Percentiles rank a stretch among this genome's conserved stretches.
These are phyloP conservation scores for Nicotiana paniculata DNA, from an alignment of 257 asterid species.

Conservation along the genomic window DNA sequence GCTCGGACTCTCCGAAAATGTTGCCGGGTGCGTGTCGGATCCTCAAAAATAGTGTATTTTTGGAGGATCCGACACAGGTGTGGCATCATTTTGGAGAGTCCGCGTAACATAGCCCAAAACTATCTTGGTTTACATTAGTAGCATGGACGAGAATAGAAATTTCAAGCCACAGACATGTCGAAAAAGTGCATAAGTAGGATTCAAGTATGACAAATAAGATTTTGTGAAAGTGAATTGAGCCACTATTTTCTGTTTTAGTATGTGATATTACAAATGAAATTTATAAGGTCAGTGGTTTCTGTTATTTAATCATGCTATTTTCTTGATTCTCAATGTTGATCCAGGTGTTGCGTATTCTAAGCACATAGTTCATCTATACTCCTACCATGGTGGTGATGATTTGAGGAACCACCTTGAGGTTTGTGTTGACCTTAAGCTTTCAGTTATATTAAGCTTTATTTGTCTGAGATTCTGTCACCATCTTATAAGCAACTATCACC, in stretches of 20 bases:
- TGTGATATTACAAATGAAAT: background rate
- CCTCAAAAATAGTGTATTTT: too few species aligned
- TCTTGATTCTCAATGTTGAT: slow-evolving; percentile 9
- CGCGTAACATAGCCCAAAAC: background rate
- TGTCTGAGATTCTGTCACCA: background rate
- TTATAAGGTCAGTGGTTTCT: background rate
- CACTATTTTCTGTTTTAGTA: background rate
- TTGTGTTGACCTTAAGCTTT: slow-evolving; percentile 18
- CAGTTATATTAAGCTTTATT: background rate
- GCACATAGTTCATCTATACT: slow-evolving; percentile 57
- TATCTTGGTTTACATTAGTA: background rate
- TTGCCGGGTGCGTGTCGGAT: too few species aligned
- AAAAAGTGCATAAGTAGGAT: background rate
- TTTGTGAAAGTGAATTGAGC: background rate
- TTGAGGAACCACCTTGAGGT: slow-evolving; percentile 54
- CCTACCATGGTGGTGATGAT: slow-evolving; percentile 38
- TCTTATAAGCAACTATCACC: background rate
- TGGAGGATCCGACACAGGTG: too few species aligned
- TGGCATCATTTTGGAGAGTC: too few species aligned
- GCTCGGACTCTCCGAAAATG: too few species aligned
- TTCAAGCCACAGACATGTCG: background rate
- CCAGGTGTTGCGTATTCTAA: slow-evolving; percentile 77
- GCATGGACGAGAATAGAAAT: background rate
- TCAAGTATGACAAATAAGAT: background rate
- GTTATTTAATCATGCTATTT: background rate